Conservation (phyloP, 2,329 filamentous ascomycete genomes). For the Teratosphaeria destructans region DNA sequence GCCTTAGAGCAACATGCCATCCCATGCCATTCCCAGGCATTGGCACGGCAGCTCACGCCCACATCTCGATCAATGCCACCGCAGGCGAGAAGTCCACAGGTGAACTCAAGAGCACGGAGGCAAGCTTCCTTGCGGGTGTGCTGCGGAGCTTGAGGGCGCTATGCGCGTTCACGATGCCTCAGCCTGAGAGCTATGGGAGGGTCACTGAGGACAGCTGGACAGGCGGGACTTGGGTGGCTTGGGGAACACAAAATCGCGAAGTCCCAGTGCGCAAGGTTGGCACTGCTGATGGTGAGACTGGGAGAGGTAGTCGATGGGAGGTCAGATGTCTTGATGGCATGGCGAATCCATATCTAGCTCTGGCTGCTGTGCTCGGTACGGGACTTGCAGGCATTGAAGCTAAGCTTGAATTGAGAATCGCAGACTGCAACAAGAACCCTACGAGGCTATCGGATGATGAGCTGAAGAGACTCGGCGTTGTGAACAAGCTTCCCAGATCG, state of each 20-base stretch:
- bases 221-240: constrained; percentile 67
- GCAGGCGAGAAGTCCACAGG: neutral
- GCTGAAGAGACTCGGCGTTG: constrained; percentile 44
- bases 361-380: constrained; percentile 50
- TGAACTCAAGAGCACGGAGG: constrained; percentile 36
- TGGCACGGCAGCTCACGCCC: constrained; percentile 59
- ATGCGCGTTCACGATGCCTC: constrained; percentile 58
- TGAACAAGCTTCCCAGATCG: constrained; percentile 42
- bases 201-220: constrained; percentile 62
- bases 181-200: constrained; percentile 57
- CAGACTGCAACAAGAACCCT: constrained; percentile 36
- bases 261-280: constrained; percentile 57
- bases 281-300: neutral
- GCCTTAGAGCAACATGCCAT: constrained; percentile 59
- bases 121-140: constrained; percentile 59
- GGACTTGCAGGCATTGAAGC: constrained; percentile 47
- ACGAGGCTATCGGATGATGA: constrained; percentile 39
- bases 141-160: constrained; percentile 55
- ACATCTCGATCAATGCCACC: constrained; percentile 52
- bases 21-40: constrained; percentile 55
- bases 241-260: constrained; percentile 76
- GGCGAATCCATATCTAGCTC: constrained; percentile 65
- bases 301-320: constrained; percentile 57
- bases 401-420: constrained; percentile 7
- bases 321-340: constrained; percentile 67